Base-by-base conservation (phyloP, 305 asterid species). In the Andrographis paniculata region DNA sequence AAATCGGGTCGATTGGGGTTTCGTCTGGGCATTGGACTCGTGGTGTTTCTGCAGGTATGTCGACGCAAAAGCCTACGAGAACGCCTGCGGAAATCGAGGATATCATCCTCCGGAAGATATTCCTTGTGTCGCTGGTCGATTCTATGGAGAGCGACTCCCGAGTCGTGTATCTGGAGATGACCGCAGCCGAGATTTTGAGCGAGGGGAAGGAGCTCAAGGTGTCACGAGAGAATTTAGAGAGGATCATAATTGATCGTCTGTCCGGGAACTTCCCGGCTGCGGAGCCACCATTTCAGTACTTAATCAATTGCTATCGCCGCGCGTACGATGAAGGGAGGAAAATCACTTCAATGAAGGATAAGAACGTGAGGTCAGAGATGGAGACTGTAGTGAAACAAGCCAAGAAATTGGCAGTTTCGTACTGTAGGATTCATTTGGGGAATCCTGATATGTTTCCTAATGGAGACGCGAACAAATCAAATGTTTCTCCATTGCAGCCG, bases 11-110 rank as follows among this genome's bases (percentile, higher is more conserved):
- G 30, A 39, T 39, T n/a, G n/a, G n/a, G n/a, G n/a, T n/a, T n/a
- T n/a, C n/a, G n/a, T n/a, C n/a, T n/a, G n/a, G n/a, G n/a, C n/a
- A n/a, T 50, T 46, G 46, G 45, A 15, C 35, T 50, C 52, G 30
- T 22, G 23, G 44, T 31, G n/a, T n/a, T n/a, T n/a, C n/a, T n/a
- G n/a, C n/a, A 17, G 23, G 49, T 30, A 80, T 79, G 94, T 78
- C 97, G 67, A 53, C 83, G 50, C 63, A 41, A 19, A 87, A 76
- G 63, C 76, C 84, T 48, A 69, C 73, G 36, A 58, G 94, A 48
- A 71, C 87, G 43, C 84, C 75, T 48, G 88, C 75, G 19, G 97
- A 87, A 71, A 79, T 84, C 72, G 97, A 87, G 77, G 97, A 92
- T 44, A 73, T 84, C 41, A 76, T 92, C 56, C 82, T 92, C 59